These are phyloP conservation scores for Wilhelminamyces savonicus DNA, from an alignment of 805 yeast genomes.

Conservation along the genomic window DNA sequence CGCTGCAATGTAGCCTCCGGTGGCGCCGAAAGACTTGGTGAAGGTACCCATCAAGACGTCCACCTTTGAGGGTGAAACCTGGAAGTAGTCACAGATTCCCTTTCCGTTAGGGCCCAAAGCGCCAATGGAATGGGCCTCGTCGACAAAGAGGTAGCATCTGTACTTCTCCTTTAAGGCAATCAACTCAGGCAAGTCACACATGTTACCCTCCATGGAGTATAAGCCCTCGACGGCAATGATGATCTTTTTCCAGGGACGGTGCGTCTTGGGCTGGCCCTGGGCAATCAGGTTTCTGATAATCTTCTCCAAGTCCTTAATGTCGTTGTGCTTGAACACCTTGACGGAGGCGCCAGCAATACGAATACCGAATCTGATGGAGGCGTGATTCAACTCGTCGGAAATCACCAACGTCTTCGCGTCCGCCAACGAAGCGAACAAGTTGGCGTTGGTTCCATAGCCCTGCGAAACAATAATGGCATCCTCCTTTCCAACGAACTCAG, in stretches of 20 bases:
- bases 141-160: constrained; percentile 85
- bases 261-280: constrained; percentile 91
- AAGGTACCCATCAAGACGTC: constrained; percentile 97
- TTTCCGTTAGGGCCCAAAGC: constrained; percentile 95
- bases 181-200: constrained; percentile 72
- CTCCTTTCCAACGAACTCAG: constrained; percentile 86
- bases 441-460: constrained; percentile 96
- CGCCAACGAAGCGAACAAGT: constrained; percentile 73
- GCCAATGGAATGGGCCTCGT: constrained; percentile 98
- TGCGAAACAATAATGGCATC: constrained; percentile 81
- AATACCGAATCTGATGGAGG: constrained; percentile 92
- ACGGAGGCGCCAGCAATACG: constrained; percentile 90
- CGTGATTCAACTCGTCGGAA: constrained; percentile 92
- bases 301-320: constrained; percentile 73
- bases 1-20: constrained; percentile 96
- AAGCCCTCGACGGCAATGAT: constrained; percentile 87
- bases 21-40: constrained; percentile 97
- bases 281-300: constrained; percentile 78
- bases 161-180: constrained; percentile 74
- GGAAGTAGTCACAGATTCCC: constrained; percentile 93
- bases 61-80: constrained; percentile 64
- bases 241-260: constrained; percentile 92
- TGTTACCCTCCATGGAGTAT: constrained; percentile 89
- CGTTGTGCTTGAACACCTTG: constrained; percentile 87
- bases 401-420: constrained; percentile 87